These are phyloP conservation scores for Rhizophora mangle DNA, from an alignment of 345 rosid species.

Conservation along the genomic window DNA sequence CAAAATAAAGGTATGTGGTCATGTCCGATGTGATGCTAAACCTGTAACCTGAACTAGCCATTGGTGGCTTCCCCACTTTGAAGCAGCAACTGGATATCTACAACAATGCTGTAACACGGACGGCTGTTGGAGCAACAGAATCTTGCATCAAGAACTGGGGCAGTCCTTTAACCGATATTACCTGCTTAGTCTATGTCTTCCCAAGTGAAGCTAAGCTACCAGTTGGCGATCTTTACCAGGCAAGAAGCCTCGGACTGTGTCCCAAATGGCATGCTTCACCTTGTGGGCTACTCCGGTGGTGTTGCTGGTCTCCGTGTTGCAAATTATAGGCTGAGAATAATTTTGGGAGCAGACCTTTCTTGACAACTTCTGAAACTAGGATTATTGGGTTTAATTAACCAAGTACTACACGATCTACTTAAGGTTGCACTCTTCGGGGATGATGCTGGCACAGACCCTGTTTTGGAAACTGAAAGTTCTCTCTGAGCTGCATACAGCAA, in stretches of 20 bases:
- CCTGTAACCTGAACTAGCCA: constrained; percentile 76
- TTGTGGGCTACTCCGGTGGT: constrained; percentile 85
- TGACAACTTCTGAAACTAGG: constrained; percentile 87
- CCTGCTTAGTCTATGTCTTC: constrained; percentile 87
- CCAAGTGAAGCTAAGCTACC: constrained; percentile 91
- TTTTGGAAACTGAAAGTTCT: constrained; percentile 49
- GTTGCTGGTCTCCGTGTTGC: constrained; percentile 90
- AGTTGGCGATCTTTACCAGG: constrained; percentile 78
- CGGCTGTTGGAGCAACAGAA: constrained; percentile 82
- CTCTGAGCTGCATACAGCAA: constrained; percentile 82
- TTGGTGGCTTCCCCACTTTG: constrained; percentile 77
- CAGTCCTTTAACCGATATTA: constrained; percentile 63
- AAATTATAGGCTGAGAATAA: constrained; percentile 89
- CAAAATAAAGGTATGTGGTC: constrained; percentile 82
- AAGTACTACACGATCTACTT: constrained; percentile 81
- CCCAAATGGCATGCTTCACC: constrained; percentile 73
- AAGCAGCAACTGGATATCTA: constrained; percentile 73
- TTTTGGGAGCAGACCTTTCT: constrained; percentile 75
- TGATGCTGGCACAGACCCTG: constrained; percentile 82
- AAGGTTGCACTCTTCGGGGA: constrained; percentile 92
- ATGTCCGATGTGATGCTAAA: constrained; percentile 87
- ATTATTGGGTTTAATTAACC: constrained; percentile 94
- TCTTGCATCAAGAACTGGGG: constrained; percentile 84
- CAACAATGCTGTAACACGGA: constrained; percentile 72
- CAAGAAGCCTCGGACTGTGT: constrained; percentile 72